phyloP scores from a whole-genome alignment of 257 asterid species.

The Solanum piurae region DNA sequence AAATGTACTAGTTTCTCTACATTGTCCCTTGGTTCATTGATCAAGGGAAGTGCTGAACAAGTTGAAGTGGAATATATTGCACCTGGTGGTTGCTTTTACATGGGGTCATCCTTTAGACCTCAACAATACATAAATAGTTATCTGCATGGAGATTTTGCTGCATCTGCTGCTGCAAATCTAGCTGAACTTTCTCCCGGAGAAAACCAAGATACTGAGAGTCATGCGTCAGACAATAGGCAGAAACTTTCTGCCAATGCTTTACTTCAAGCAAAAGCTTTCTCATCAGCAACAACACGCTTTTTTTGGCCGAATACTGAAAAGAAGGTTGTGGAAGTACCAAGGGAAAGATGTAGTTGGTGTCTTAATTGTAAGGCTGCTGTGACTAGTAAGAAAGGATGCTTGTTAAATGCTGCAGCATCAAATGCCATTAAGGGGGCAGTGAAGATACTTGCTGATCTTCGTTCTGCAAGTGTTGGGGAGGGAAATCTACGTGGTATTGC shows the following conservation, averaged over 20 bases:
- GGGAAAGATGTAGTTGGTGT: constrained; percentile 96
- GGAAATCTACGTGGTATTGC: constrained; percentile 54
- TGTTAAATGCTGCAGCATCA: constrained; percentile 78
- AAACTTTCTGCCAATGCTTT: constrained; percentile 39
- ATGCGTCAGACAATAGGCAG: constrained; percentile 34
- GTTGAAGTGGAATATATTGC: constrained; percentile 2
- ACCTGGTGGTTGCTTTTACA: constrained; percentile 25
- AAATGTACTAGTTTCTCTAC: constrained; percentile 12
- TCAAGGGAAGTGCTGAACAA: constrained; percentile 17
- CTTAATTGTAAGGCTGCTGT: constrained; percentile 57
- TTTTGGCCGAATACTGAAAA: constrained; percentile 81
- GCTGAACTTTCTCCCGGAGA: constrained; percentile 54
- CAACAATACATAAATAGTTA: constrained; percentile 57
- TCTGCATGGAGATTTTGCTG: constrained; percentile 81
- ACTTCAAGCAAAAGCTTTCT: constrained; percentile 74
- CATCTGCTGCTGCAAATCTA: constrained; percentile 79
- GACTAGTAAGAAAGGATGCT: constrained; percentile 63
- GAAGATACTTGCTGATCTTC: constrained; percentile 45
- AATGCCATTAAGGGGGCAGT: constrained; percentile 53
- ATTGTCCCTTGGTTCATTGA: constrained; percentile 14
- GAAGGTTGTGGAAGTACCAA: constrained; percentile 66
- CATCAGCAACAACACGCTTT: constrained; percentile 49
- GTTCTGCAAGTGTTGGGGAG: constrained; percentile 45
- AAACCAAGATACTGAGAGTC: constrained; percentile 28
- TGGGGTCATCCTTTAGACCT: constrained; percentile 57